Percentiles rank a stretch among this genome's conserved stretches.
These are phyloP conservation scores for Selaginella moellendorffii DNA, from an alignment of 75 land plant genomes.

Conservation along the genomic window DNA sequence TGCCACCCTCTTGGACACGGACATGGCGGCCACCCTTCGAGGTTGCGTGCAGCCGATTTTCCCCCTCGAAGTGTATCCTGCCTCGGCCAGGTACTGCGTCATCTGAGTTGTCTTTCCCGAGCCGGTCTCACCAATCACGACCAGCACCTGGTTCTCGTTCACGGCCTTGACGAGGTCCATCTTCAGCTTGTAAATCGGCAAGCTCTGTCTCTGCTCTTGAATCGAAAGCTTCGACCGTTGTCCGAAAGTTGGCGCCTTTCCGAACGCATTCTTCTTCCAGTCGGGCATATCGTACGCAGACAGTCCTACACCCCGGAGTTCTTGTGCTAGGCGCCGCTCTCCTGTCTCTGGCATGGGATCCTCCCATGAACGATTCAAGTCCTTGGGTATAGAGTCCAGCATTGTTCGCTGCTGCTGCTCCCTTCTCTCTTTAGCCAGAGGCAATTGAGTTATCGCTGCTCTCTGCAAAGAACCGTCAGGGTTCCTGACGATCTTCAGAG, in stretches of 20 bases:
- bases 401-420: conserved; percentile 8
- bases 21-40: conserved; percentile 3
- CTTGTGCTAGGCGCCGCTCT: too few relatives aligned
- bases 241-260: conserved; percentile 11
- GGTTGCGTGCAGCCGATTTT: conserved; percentile 14
- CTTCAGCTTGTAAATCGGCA: too few relatives aligned
- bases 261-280: conserved; percentile 15
- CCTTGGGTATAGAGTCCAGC: not conserved
- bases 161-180: too few relatives aligned
- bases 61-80: too few relatives aligned
- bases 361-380: conserved; percentile 15
- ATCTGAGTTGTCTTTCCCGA: too few relatives aligned
- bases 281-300: conserved; percentile 7
- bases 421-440: too few relatives aligned
- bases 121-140: too few relatives aligned
- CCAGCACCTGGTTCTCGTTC: too few relatives aligned
- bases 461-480: conserved; percentile 13
- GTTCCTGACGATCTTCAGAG: conserved; percentile 11
- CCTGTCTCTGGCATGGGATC: conserved; percentile 7
- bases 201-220: conserved; percentile 17
- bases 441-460: conserved; percentile 11
- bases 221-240: conserved; percentile 14
- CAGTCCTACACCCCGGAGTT: too few relatives aligned
- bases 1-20: not conserved
- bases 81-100: conserved; percentile 1